These are phyloP conservation scores for Lichtheimia ornata DNA, from an alignment of 371 early-diverging fungal genomes.

Conservation along the genomic window DNA sequence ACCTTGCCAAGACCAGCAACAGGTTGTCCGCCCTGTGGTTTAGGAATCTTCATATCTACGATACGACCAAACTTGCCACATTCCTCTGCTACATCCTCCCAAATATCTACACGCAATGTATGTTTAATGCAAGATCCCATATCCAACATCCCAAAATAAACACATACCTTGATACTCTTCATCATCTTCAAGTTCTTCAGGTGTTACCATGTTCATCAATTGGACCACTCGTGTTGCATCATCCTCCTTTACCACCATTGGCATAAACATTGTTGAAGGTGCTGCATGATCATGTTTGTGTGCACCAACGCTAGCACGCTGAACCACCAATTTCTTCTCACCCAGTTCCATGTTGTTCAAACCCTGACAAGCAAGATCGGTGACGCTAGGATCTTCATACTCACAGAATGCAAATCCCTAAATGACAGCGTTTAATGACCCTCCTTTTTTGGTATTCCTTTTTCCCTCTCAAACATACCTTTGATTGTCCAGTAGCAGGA, in stretches of 20 bases:
- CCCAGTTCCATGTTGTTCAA: constrained; percentile 95
- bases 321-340: constrained; percentile 92
- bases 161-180: constrained; percentile 82
- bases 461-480: constrained; percentile 44
- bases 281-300: constrained; percentile 35
- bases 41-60: constrained; percentile 81
- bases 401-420: constrained; percentile 97
- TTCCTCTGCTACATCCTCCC: constrained; percentile 91
- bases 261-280: constrained; percentile 7
- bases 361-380: constrained; percentile 93
- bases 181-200: constrained; percentile 86
- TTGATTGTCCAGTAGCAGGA: constrained; percentile 74
- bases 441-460: not conserved
- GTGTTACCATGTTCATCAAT: constrained; percentile 94
- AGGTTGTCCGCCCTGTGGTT: constrained; percentile 60
- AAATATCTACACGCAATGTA: constrained; percentile 70
- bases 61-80: constrained; percentile 88
- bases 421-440: not conserved
- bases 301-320: constrained; percentile 89
- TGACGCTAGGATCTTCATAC: constrained; percentile 84
- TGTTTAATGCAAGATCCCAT: not conserved
- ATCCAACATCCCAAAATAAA: not conserved
- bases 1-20: constrained; percentile 87
- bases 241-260: constrained; percentile 46
- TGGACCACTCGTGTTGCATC: constrained; percentile 80